Conservation (phyloP, 805 yeast genomes). For the Ogataea chonburiensis region DNA sequence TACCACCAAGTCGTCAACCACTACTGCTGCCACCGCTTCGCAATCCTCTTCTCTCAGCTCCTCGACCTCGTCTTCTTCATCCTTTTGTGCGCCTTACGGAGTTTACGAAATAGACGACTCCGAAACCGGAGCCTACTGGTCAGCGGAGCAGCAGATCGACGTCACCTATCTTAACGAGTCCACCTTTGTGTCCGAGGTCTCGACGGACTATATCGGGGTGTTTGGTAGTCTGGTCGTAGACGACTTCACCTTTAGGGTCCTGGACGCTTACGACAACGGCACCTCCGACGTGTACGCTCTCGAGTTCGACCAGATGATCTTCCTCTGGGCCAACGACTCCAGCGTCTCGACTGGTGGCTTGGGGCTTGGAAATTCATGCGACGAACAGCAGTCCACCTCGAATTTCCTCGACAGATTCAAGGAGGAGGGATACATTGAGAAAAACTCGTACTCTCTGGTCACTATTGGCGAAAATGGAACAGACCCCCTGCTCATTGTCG, state of each 20-base stretch:
- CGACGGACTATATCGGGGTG: constrained; percentile 24
- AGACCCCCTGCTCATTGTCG: constrained; percentile 47
- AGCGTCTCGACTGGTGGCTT: constrained; percentile 41
- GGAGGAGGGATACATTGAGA: constrained; percentile 30
- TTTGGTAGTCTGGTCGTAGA: constrained; percentile 30
- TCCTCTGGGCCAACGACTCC: constrained; percentile 40
- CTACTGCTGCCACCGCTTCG: neutral
- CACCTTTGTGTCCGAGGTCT: constrained; percentile 12
- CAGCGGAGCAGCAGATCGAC: neutral
- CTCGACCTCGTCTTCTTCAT: constrained; percentile 1
- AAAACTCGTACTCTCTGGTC: constrained; percentile 46
- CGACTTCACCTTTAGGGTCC: constrained; percentile 18
- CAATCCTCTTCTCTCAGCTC: constrained; percentile 1
- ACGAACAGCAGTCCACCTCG: constrained; percentile 21
- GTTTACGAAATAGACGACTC: constrained; percentile 27
- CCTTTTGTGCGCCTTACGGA: constrained; percentile 28
- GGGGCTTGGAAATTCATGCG: constrained; percentile 47
- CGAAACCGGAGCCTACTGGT: constrained; percentile 16
- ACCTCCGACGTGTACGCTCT: constrained; percentile 9
- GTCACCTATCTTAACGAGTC: constrained; percentile 12
- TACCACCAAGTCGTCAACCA: constrained; percentile 1
- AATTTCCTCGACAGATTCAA: constrained; percentile 38
- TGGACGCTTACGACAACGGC: constrained; percentile 9
- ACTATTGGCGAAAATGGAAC: constrained; percentile 28
- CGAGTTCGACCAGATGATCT: constrained; percentile 31